Base-by-base conservation (phyloP, 164 flowering plant genomes). In the Amborella trichopoda region DNA sequence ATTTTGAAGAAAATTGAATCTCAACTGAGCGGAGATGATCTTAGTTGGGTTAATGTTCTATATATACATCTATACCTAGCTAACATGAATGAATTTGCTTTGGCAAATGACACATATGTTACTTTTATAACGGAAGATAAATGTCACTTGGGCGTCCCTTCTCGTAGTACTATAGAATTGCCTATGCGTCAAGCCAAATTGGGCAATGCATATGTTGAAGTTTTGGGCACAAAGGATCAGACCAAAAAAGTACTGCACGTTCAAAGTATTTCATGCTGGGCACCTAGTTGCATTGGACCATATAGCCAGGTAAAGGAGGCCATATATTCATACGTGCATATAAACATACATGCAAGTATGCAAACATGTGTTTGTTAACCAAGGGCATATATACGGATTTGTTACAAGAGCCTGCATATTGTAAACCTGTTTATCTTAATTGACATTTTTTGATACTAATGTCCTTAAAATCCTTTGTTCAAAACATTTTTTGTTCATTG, bases 231-330 rank as follows among this genome's bases (percentile, higher is more conserved):
- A 34, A 72, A 46, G 50, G 80, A 87, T 52, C 64, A 59, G 26
- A 62, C 69, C 50, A 91, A 91, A 67, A 72, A 53, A 48, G 99
- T 91, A 50, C 65, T 91, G 58, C 96, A 91, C 63, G 96, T 91
- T 22, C 96, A 91, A 58, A 91, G 99, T 60, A 81, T 91, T 61
- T 91, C 99, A 17, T 68, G 77, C 50, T 91, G 99, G 99, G 99
- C 99, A 48, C 99, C 99, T 23, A 84, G 96, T 65, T 91, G 99
- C 68, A 91, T 91, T 54, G 99, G 99, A 44, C 99, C 99, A 23
- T 91, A 87, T 58, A 91, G 99, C 68, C 95, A 89, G 95, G 97
- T 78, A 69, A 27, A 16, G 11, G n/a, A n/a, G n/a, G n/a, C n/a
- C n/a, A n/a, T n/a, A n/a, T n/a, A n/a, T n/a, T n/a, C n/a, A n/a